A percentile compares a stretch with the other conserved stretches of the same genome.
phyloP scores from a whole-genome alignment of 495 filamentous ascomycete species.

The Entonaema liquescens region DNA sequence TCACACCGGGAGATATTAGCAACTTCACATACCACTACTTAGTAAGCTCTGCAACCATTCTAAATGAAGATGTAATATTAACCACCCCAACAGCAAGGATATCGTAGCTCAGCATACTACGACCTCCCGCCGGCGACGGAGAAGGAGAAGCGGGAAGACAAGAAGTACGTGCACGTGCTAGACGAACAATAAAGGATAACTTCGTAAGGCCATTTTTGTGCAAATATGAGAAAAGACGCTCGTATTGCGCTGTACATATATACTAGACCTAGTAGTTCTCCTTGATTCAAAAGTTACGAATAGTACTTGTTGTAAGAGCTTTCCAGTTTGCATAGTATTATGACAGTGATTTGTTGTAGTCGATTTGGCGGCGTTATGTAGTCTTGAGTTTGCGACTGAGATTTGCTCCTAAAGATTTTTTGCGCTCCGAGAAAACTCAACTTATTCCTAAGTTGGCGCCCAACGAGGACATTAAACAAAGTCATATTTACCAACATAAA shows the following conservation, averaged over 20 bases:
- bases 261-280: slow-evolving; percentile 47
- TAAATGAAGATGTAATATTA: slow-evolving; percentile 25
- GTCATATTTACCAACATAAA: not conserved
- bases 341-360: slow-evolving; percentile 8
- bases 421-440: slow-evolving; percentile 26
- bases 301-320: slow-evolving; percentile 7
- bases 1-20: slow-evolving; percentile 83
- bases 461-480: not conserved
- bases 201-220: slow-evolving; percentile 17
- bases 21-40: slow-evolving; percentile 90
- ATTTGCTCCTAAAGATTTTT: slow-evolving; percentile 34
- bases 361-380: not conserved
- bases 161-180: slow-evolving; percentile 93
- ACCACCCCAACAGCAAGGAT: slow-evolving; percentile 71
- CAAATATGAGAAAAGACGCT: slow-evolving; percentile 23
- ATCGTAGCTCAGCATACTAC: slow-evolving; percentile 83
- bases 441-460: not conserved
- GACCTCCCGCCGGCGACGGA: slow-evolving; percentile 94
- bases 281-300: slow-evolving; percentile 36
- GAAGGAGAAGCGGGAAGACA: slow-evolving; percentile 92
- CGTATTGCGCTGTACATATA: slow-evolving; percentile 55
- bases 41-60: slow-evolving; percentile 63
- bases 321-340: not conserved
- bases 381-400: slow-evolving; percentile 7
- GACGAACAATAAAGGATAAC: slow-evolving; percentile 70